Percentiles rank a stretch among this genome's conserved stretches.
These are phyloP conservation scores for Pouteria glomerata DNA, from an alignment of 148 eudicot species.

Conservation along the genomic window DNA sequence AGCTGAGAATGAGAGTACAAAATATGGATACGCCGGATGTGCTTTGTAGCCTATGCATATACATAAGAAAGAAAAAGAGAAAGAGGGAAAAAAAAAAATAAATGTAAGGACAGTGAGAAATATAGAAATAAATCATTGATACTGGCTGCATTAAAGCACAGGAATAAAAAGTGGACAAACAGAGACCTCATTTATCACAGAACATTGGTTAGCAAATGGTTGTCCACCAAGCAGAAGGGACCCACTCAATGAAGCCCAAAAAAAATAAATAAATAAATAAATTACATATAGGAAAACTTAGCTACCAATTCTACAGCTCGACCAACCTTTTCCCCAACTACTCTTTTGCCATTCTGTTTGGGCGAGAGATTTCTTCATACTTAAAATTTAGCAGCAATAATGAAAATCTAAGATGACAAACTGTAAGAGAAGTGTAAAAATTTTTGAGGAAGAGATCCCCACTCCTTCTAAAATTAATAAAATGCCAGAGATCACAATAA, in stretches of 20 bases:
- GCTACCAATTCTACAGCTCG: not conserved
- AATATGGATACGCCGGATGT: not conserved
- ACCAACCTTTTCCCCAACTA: not conserved
- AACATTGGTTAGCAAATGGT: not conserved
- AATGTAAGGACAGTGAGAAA: too few relatives aligned
- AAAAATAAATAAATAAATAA: not conserved
- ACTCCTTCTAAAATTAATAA: not conserved
- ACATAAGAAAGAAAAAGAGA: not conserved
- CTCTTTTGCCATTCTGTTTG: not conserved
- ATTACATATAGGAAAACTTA: not conserved
- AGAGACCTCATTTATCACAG: not conserved
- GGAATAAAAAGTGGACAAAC: not conserved
- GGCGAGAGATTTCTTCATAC: not conserved
- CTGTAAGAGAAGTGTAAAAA: not conserved
- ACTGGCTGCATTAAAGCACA: not conserved
- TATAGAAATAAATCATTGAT: not conserved
- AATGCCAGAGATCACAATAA: not conserved
- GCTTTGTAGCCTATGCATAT: not conserved
- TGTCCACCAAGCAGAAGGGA: slow-evolving; percentile 4
- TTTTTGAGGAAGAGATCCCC: not conserved
- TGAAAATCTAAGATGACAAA: not conserved
- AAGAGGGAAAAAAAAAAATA: too few relatives aligned
- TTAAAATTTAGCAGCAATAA: not conserved
- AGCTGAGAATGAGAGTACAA: not conserved
- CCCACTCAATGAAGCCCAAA: not conserved